Conservation (phyloP, 441 rosid genomes). For the Sinapis alba region DNA sequence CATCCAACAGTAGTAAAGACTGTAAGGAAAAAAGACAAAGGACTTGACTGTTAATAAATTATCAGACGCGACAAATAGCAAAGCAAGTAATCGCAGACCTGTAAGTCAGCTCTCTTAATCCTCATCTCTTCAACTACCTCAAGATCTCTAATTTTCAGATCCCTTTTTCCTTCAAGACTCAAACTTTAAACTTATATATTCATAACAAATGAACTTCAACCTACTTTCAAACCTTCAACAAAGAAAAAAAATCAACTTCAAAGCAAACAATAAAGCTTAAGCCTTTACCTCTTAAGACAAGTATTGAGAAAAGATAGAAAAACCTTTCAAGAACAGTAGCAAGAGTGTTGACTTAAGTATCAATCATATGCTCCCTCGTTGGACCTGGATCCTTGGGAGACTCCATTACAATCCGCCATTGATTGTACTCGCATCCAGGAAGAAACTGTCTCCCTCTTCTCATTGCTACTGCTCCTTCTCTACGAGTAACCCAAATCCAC, state of each 20-base stretch:
- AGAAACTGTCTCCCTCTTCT: constrained; percentile 83
- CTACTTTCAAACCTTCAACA: neutral
- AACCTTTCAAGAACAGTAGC: constrained; percentile 84
- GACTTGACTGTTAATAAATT: constrained; percentile 12
- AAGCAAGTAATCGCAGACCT: constrained; percentile 50
- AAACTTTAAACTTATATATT: neutral
- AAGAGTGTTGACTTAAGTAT: constrained; percentile 73
- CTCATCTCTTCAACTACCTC: constrained; percentile 96
- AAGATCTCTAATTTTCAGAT: constrained; percentile 80
- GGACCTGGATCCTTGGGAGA: too few relatives aligned
- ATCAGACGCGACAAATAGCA: constrained; percentile 10
- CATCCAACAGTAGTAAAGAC: constrained; percentile 95
- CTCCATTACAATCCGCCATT: too few relatives aligned
- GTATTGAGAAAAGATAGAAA: neutral
- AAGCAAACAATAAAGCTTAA: neutral
- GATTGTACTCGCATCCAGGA: constrained; percentile 91
- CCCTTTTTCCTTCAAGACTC: constrained; percentile 75
- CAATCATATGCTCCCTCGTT: too few relatives aligned
- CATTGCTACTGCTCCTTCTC: constrained; percentile 69
- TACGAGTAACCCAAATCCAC: constrained; percentile 65
- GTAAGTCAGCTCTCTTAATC: constrained; percentile 90
- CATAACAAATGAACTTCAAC: neutral
- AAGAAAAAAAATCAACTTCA: neutral
- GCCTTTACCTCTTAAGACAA: neutral
- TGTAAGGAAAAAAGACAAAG: constrained; percentile 40